A percentile compares a stretch with the other conserved stretches of the same genome.
Conservation (phyloP, 1,139 yeast genomes). For the Lodderomyces jiufengensis region DNA sequence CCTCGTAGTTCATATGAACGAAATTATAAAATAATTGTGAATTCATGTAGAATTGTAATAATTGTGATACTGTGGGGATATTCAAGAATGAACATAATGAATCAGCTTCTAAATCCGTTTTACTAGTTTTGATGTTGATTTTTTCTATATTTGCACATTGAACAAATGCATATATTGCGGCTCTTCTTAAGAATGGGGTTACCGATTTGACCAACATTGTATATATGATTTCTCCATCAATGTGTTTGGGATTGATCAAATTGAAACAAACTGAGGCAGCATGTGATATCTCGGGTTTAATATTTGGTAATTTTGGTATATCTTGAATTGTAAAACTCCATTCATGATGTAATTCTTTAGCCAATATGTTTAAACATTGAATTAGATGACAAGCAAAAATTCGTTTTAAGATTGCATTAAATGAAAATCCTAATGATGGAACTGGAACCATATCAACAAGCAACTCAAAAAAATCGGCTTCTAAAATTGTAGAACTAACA, state of each 20-base stretch:
- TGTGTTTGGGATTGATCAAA: too few species aligned
- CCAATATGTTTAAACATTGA: constrained; percentile 28
- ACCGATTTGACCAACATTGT: constrained; percentile 54
- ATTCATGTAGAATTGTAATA: constrained; percentile 17
- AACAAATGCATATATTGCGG: constrained; percentile 57
- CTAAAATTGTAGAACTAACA: constrained; percentile 29
- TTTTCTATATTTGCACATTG: constrained; percentile 53
- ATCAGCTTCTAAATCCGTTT: constrained; percentile 49
- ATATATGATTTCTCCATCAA: constrained; percentile 37
- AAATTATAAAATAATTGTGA: background rate
- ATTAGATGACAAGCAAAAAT: constrained; percentile 41
- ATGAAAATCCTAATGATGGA: constrained; percentile 34
- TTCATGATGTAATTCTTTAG: constrained; percentile 21
- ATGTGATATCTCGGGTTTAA: constrained; percentile 18
- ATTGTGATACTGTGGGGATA: constrained; percentile 32
- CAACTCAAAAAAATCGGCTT: constrained; percentile 52
- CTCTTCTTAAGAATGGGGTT: constrained; percentile 67
- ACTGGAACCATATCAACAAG: constrained; percentile 48
- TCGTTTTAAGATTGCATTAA: constrained; percentile 37
- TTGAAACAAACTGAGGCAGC: constrained; percentile 17
- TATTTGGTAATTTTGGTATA: constrained; percentile 28
- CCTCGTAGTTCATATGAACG: background rate
- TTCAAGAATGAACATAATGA: constrained; percentile 52
- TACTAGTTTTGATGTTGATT: constrained; percentile 15
- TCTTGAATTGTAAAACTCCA: constrained; percentile 28